phyloP scores from a whole-genome alignment of 495 filamentous ascomycete species.

The Xylaria longipes region DNA sequence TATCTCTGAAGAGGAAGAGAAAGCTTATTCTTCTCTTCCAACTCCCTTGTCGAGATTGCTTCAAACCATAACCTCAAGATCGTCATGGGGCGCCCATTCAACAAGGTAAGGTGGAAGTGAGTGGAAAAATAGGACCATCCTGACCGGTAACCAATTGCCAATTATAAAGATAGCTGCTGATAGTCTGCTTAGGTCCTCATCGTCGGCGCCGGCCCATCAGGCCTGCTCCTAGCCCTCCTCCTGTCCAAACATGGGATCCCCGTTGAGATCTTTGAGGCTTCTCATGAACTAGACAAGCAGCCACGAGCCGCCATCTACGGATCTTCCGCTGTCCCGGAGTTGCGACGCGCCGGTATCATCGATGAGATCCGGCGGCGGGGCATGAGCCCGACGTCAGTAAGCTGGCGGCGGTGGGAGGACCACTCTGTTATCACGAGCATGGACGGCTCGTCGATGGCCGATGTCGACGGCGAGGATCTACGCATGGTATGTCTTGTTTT shows the following conservation, averaged over 20 bases:
- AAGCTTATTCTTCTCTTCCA: neutral
- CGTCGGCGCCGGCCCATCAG: constrained; percentile 64
- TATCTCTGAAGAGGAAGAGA: constrained; percentile 6
- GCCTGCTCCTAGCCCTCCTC: constrained; percentile 61
- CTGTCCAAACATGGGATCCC: constrained; percentile 60
- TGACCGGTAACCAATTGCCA: neutral
- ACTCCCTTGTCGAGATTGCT: neutral
- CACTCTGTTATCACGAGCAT: constrained; percentile 42
- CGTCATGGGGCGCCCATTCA: constrained; percentile 24
- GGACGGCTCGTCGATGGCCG: constrained; percentile 35
- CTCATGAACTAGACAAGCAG: constrained; percentile 56
- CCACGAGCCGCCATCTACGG: constrained; percentile 63
- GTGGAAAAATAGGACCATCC: neutral
- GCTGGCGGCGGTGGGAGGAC: constrained; percentile 56
- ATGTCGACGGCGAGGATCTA: constrained; percentile 45
- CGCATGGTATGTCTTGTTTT: constrained; percentile 46
- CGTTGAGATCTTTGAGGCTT: constrained; percentile 59
- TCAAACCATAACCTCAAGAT: neutral
- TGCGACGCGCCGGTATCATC: constrained; percentile 61
- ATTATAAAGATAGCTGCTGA: constrained; percentile 7
- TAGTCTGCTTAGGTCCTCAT: constrained; percentile 43
- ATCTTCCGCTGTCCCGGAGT: constrained; percentile 58
- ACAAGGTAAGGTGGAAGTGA: constrained; percentile 17
- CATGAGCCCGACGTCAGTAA: constrained; percentile 57
- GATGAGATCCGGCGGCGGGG: constrained; percentile 58